A percentile compares a stretch with the other conserved stretches of the same genome.
Evolutionary conservation across 768 basidiomycete genomes (phyloP).

Genomic region (Amanita exitialis): DNA sequence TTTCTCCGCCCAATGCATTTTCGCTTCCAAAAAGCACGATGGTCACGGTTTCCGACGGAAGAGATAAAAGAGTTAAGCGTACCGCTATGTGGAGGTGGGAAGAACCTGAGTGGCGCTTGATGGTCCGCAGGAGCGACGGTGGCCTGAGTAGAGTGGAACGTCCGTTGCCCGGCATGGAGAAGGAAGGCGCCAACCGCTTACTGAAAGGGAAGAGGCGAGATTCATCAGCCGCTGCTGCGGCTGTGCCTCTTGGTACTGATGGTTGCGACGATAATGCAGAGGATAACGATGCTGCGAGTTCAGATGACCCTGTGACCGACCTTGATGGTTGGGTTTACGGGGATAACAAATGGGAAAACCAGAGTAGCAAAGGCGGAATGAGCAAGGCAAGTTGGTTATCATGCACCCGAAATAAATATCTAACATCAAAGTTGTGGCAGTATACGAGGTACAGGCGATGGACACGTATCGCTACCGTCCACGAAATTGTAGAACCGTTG

Average conservation of each 20-base stretch:
- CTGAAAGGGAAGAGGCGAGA: slow-evolving; percentile 39
- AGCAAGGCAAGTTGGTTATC: slow-evolving; percentile 51
- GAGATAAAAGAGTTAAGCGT: slow-evolving; percentile 46
- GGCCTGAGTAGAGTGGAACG: slow-evolving; percentile 47
- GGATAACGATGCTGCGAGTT: slow-evolving; percentile 23
- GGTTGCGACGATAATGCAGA: slow-evolving; percentile 19
- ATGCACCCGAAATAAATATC: not conserved
- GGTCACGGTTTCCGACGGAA: slow-evolving; percentile 41
- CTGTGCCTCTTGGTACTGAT: slow-evolving; percentile 13
- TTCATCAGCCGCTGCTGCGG: slow-evolving; percentile 13
- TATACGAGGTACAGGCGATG: slow-evolving; percentile 82
- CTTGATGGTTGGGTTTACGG: slow-evolving; percentile 88
- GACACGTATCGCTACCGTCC: slow-evolving; percentile 75
- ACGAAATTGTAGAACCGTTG: slow-evolving; percentile 58
- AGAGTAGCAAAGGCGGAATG: slow-evolving; percentile 68
- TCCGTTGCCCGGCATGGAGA: slow-evolving; percentile 40
- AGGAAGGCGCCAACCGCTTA: slow-evolving; percentile 36
- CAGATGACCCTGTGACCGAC: slow-evolving; percentile 60
- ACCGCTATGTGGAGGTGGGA: slow-evolving; percentile 85
- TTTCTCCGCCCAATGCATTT: slow-evolving; percentile 65
- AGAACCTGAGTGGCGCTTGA: slow-evolving; percentile 83
- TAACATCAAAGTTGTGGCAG: slow-evolving; percentile 22
- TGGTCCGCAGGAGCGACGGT: slow-evolving; percentile 49
- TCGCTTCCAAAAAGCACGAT: slow-evolving; percentile 53
- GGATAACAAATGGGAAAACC: slow-evolving; percentile 91